phyloP scores from a whole-genome alignment of 257 asterid genomes.

The Plantago ovata region DNA sequence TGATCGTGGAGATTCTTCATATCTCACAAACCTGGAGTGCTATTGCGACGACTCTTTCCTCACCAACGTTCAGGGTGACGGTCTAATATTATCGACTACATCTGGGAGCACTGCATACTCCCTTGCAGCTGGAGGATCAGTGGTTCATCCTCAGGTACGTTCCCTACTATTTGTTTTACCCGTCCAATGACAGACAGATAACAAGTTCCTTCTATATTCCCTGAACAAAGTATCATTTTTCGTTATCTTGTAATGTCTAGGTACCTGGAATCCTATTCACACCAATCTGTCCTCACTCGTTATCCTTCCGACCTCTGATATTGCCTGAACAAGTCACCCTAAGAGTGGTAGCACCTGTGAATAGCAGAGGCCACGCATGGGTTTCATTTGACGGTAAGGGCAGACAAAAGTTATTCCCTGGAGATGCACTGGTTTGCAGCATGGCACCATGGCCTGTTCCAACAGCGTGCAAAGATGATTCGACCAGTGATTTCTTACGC shows the following conservation, averaged over 20 bases:
- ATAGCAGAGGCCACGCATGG: slow-evolving; percentile 95
- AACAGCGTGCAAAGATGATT: slow-evolving; percentile 79
- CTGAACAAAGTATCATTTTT: not conserved
- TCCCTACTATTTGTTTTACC: not conserved
- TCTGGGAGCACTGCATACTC: slow-evolving; percentile 99
- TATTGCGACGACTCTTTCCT: slow-evolving; percentile 84
- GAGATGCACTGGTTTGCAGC: slow-evolving; percentile 91
- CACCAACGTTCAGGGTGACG: slow-evolving; percentile 96
- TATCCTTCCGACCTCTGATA: slow-evolving; percentile 90
- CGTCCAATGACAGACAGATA: too few species aligned
- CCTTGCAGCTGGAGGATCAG: slow-evolving; percentile 98
- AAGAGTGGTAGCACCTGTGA: slow-evolving; percentile 80
- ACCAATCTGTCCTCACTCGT: slow-evolving; percentile 96
- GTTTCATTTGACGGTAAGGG: slow-evolving; percentile 96
- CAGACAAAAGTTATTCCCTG: slow-evolving; percentile 74
- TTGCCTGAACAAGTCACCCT: slow-evolving; percentile 83
- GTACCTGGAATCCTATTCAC: slow-evolving; percentile 93
- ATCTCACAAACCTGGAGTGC: slow-evolving; percentile 88
- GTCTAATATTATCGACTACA: slow-evolving; percentile 84
- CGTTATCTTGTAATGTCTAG: slow-evolving; percentile 26
- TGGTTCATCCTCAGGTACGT: slow-evolving; percentile 98
- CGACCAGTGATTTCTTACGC: slow-evolving; percentile 72
- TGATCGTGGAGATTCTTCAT: slow-evolving; percentile 93
- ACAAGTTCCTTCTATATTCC: too few species aligned
- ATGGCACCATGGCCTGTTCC: slow-evolving; percentile 99